Evolutionary conservation across 2,329 filamentous ascomycete genomes (phyloP).

Genomic region (Claviceps paspali): DNA sequence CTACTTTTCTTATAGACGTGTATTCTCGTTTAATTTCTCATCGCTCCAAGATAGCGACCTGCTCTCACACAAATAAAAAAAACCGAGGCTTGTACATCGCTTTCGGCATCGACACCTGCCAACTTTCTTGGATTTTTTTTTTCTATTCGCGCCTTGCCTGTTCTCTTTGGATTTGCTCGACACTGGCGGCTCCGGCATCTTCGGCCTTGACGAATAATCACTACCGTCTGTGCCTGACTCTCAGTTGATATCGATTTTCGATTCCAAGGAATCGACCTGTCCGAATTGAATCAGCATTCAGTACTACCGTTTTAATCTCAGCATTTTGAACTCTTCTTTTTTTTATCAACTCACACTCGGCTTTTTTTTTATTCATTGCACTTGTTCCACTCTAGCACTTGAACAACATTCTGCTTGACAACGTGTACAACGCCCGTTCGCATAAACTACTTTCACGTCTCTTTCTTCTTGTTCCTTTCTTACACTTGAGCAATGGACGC

Average conservation of each 20-base stretch:
- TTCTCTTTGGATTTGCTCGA: background rate
- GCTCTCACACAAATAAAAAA: background rate
- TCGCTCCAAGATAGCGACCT: conserved; percentile 1
- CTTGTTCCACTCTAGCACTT: background rate
- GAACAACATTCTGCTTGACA: background rate
- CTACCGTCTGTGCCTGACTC: background rate
- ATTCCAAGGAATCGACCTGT: no score
- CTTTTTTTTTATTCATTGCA: background rate
- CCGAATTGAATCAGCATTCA: no score
- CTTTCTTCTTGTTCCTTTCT: no score
- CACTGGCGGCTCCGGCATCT: background rate
- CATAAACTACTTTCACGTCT: background rate
- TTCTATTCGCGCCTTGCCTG: background rate
- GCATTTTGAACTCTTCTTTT: background rate
- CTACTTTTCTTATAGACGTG: no score
- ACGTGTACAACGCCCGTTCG: background rate
- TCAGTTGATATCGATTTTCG: background rate
- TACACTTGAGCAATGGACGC: conserved; percentile 71
- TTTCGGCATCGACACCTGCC: background rate
- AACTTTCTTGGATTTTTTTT: conserved; percentile 3
- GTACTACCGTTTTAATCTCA: background rate
- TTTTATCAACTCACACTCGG: background rate
- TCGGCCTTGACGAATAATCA: background rate
- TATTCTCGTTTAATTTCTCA: background rate
- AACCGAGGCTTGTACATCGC: conserved; percentile 4